A percentile compares a stretch with the other conserved stretches of the same genome.
These are phyloP conservation scores for Calendula officinalis DNA, from an alignment of 129 eudicot species.

Conservation along the genomic window DNA sequence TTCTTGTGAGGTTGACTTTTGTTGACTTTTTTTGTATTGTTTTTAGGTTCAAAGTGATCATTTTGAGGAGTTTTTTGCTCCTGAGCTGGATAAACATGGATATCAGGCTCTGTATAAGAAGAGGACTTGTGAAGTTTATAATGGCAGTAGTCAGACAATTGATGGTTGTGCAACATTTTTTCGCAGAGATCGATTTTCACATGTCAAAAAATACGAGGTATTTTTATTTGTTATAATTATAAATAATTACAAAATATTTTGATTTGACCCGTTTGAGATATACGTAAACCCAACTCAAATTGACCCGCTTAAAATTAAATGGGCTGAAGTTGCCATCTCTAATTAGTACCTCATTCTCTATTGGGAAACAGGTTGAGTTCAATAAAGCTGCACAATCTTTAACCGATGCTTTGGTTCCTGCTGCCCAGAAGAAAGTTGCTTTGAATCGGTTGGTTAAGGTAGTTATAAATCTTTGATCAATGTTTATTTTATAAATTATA, in stretches of 20 bases:
- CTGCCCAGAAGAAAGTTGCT: conserved; percentile 50
- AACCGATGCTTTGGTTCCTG: conserved; percentile 53
- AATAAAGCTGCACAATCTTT: conserved; percentile 62
- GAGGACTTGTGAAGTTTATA: conserved; percentile 75
- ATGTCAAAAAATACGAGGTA: conserved; percentile 59
- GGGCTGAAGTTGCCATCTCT: not conserved
- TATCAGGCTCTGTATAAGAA: conserved; percentile 87
- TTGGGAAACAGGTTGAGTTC: conserved; percentile 41
- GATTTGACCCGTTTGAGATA: not conserved
- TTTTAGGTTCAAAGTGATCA: conserved; percentile 88
- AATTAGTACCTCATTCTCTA: not conserved
- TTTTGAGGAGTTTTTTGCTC: conserved; percentile 87
- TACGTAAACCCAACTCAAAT: not conserved
- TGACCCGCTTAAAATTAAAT: not conserved
- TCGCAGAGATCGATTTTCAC: conserved; percentile 52
- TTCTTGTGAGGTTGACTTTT: not conserved
- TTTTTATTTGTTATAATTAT: not conserved
- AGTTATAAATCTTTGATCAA: not conserved
- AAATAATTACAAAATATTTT: not conserved
- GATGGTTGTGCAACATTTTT: conserved; percentile 71
- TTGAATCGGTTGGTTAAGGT: conserved; percentile 49
- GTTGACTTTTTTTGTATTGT: not conserved
- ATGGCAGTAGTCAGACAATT: conserved; percentile 36
- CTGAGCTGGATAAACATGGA: conserved; percentile 96
- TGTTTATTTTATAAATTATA: not conserved